Evolutionary conservation across 1,284 basidiomycete species (phyloP), one percentile per base, ranked within the genome.

Genomic region (Apiotrichum gamsii): DNA sequence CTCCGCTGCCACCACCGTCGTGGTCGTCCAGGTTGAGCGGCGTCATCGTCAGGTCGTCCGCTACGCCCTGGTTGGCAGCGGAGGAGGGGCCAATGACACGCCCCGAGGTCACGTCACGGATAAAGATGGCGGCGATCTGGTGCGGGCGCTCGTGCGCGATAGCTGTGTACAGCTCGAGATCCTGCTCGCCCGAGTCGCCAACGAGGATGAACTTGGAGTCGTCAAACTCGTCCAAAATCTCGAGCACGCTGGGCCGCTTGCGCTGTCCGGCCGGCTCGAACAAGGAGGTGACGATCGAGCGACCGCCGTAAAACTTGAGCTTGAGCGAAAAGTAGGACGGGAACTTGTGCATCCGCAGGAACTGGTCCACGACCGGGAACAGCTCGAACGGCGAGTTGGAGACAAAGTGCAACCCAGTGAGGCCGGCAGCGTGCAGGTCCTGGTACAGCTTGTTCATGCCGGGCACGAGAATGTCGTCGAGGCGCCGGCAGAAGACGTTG

Each of bases 331-430:
- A 62, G 28, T 60, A 60, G 0, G 49, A 21, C 9, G 70, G 67
- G 51, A 72, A 71, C 20, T 78, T 72, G 5, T 87, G 81, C 23
- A 85, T 67, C 25, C 76, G 70, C 48, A 97, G 78, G 67, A 94
- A 96, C 29, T 87, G 82, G 50, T 77, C 78, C 23, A 96, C 74
- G 15, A 91, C 77, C 0, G 82, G 85, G 31, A 90, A 78, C n/a
- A 93, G 76, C 60, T 90, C 87, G 58, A 84, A 87, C 0, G 91
- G 91, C 0, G 85, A 83, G 64, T 95, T 95, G 18, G 87, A 90
- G 32, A 90, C 86, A 67, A 88, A 90, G 63, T 90, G 88, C 64
- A 90, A 90, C 25, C 83, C 75, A 8, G 82, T 81, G 4, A 86
- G 85, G 20, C 76, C 76, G 10, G 69, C 73, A 75, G 80, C 35